phyloP scores from a whole-genome alignment of 768 basidiomycete species.

The Strobilomyces dryophilus region DNA sequence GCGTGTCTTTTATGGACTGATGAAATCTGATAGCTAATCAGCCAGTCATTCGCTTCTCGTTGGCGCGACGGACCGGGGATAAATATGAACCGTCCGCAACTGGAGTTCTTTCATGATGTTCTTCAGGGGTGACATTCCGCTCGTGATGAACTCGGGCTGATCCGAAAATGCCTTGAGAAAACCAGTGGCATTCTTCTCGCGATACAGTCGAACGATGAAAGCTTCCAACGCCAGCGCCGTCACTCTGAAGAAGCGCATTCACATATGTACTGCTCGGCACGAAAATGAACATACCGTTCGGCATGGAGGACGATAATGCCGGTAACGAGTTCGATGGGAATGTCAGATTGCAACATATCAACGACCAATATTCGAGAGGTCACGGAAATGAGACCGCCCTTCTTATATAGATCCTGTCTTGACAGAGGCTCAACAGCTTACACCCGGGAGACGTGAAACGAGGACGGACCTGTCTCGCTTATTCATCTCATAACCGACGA shows the following conservation, averaged over 20 bases:
- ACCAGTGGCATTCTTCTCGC: slow-evolving; percentile 84
- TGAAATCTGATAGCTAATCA: slow-evolving; percentile 63
- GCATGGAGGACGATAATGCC: slow-evolving; percentile 90
- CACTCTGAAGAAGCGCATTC: slow-evolving; percentile 48
- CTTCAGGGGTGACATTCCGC: slow-evolving; percentile 85
- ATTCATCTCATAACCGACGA: slow-evolving; percentile 78
- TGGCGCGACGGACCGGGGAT: slow-evolving; percentile 64
- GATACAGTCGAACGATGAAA: slow-evolving; percentile 87
- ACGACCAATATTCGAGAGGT: slow-evolving; percentile 94
- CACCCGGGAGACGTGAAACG: background rate
- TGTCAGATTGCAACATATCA: slow-evolving; percentile 85
- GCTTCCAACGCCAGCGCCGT: slow-evolving; percentile 83
- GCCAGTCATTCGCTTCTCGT: background rate
- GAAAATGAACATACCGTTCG: slow-evolving; percentile 56
- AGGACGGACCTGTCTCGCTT: slow-evolving; percentile 67
- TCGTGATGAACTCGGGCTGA: slow-evolving; percentile 92
- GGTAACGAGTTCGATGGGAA: slow-evolving; percentile 82
- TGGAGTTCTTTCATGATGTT: slow-evolving; percentile 93
- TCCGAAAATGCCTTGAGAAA: slow-evolving; percentile 98
- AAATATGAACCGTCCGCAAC: slow-evolving; percentile 83
- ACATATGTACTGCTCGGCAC: background rate
- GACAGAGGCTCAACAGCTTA: slow-evolving; percentile 8
- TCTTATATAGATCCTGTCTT: slow-evolving; percentile 81
- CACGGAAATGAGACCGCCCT: slow-evolving; percentile 85
- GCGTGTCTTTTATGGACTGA: slow-evolving; percentile 75